A percentile compares a stretch with the other conserved stretches of the same genome.
phyloP scores from a whole-genome alignment of 345 rosid genomes.

The Gossypium sturtianum region DNA sequence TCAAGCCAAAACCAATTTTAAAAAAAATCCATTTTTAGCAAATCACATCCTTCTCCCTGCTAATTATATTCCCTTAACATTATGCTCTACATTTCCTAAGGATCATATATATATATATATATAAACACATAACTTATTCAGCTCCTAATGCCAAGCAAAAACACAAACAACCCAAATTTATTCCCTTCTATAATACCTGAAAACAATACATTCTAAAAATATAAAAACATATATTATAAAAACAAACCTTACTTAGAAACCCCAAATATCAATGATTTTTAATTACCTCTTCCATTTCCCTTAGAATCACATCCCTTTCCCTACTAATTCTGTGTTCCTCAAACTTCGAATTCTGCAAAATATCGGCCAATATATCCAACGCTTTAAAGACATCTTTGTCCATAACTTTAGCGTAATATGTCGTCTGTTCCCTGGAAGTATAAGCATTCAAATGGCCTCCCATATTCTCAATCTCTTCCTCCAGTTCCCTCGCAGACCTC shows the following conservation, averaged over 20 bases:
- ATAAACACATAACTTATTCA: not conserved
- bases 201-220: not conserved
- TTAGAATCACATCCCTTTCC: conserved; percentile 65
- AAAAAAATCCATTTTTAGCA: conserved; percentile 35
- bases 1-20: conserved; percentile 21
- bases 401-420: conserved; percentile 91
- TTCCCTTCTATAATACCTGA: not conserved
- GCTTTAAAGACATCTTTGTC: conserved; percentile 69
- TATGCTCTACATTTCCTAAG: not conserved
- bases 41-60: conserved; percentile 55
- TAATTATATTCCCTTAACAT: conserved; percentile 48
- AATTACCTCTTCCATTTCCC: conserved; percentile 80
- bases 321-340: conserved; percentile 63
- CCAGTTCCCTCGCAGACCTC: conserved; percentile 57
- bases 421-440: conserved; percentile 82
- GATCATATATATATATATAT: not conserved
- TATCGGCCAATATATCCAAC: conserved; percentile 80
- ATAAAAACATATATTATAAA: not conserved
- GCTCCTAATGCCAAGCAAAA: not conserved
- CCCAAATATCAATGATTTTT: not conserved
- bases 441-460: conserved; percentile 99
- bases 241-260: not conserved
- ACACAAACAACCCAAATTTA: not conserved
- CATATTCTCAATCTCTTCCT: conserved; percentile 95
- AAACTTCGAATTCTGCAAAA: conserved; percentile 75